Evolutionary conservation across 2,329 filamentous ascomycete species (phyloP).

Genomic region (Penicillium rolfsii): DNA sequence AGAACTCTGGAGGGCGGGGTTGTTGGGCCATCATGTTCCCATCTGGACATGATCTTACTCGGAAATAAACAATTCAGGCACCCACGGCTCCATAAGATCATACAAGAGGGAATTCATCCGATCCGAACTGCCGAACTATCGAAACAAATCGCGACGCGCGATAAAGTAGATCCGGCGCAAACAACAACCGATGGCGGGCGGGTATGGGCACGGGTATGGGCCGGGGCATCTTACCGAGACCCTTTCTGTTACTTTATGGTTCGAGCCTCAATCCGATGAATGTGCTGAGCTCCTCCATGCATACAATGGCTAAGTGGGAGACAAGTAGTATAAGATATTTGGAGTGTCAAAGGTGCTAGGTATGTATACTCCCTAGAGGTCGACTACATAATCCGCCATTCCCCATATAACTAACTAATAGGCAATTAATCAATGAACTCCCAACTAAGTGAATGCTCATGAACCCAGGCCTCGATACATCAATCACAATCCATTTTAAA

Average conservation of each 20-base stretch:
- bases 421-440: background rate
- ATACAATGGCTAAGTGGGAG: background rate
- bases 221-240: background rate
- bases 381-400: too few relatives aligned
- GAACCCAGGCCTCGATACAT: background rate
- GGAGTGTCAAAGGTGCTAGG: background rate
- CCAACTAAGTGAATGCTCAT: background rate
- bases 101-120: background rate
- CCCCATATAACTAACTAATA: background rate
- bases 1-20: too few relatives aligned
- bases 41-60: background rate
- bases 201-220: background rate
- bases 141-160: background rate
- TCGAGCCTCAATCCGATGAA: background rate
- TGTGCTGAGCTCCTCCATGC: background rate
- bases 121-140: background rate
- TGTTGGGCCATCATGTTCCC: background rate
- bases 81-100: background rate
- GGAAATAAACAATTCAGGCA: background rate
- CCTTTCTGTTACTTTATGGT: background rate
- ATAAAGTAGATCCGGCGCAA: background rate
- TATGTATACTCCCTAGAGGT: background rate
- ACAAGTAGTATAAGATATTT: background rate
- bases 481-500: background rate
- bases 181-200: slow-evolving; percentile 8